Percentiles rank a stretch among this genome's conserved stretches.
These are phyloP conservation scores for Zygosaccharomyces rouxii DNA, from an alignment of 805 yeast genomes.

Conservation along the genomic window DNA sequence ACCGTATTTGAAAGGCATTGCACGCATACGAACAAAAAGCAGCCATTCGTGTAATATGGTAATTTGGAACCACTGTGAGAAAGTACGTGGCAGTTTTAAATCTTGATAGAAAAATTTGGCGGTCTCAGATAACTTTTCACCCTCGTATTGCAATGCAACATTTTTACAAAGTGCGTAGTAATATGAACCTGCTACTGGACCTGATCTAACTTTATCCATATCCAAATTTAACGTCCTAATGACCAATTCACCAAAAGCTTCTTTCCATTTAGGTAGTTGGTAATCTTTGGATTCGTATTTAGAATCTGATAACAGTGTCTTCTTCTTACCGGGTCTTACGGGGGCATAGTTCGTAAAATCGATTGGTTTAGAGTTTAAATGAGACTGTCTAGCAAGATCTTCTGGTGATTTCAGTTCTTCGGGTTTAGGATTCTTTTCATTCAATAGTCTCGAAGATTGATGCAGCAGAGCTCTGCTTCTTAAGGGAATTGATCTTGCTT, in stretches of 20 bases:
- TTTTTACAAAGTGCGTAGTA: slow-evolving; percentile 83
- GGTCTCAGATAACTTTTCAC: slow-evolving; percentile 63
- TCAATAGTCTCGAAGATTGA: slow-evolving; percentile 6
- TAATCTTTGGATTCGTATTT: slow-evolving; percentile 38
- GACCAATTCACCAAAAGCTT: slow-evolving; percentile 59
- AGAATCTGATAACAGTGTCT: slow-evolving; percentile 36
- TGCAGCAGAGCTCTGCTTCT: slow-evolving; percentile 5
- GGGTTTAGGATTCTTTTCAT: slow-evolving; percentile 1
- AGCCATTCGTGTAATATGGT: slow-evolving; percentile 92
- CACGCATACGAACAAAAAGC: slow-evolving; percentile 90
- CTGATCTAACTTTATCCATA: slow-evolving; percentile 90
- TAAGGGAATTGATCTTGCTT: neutral
- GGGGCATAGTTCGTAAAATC: slow-evolving; percentile 32
- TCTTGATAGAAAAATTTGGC: slow-evolving; percentile 86
- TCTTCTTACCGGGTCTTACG: slow-evolving; percentile 32
- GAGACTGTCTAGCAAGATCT: slow-evolving; percentile 23
- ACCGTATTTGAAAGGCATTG: slow-evolving; percentile 87
- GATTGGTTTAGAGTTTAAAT: slow-evolving; percentile 20
- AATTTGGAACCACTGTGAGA: slow-evolving; percentile 95
- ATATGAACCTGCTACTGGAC: slow-evolving; percentile 87
- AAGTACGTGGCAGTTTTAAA: slow-evolving; percentile 74
- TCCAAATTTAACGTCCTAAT: slow-evolving; percentile 64
- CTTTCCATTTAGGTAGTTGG: slow-evolving; percentile 47
- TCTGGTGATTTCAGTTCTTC: slow-evolving; percentile 25
- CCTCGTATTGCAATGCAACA: slow-evolving; percentile 75